Percentiles rank a stretch among this genome's conserved stretches.
Evolutionary conservation across 2,329 filamentous ascomycete species (phyloP).

Genomic region (Venturia aucupariae): DNA sequence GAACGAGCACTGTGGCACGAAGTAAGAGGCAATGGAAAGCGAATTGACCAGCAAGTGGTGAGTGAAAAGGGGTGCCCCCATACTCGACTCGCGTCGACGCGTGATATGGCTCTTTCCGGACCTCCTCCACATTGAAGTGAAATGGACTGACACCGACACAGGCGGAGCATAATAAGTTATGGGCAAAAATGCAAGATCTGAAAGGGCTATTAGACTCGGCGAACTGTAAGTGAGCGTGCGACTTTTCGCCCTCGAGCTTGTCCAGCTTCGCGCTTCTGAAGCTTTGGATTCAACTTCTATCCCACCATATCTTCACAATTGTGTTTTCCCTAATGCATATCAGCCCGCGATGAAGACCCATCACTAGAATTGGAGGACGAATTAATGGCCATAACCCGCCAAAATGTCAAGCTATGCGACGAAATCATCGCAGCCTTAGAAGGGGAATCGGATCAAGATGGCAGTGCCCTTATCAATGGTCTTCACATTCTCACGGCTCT

Average conservation of each 20-base stretch:
- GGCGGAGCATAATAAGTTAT: conserved; percentile 14
- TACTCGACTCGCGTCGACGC: neutral
- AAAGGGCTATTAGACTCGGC: conserved; percentile 12
- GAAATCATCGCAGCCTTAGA: conserved; percentile 36
- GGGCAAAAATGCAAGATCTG: conserved; percentile 13
- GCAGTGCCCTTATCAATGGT: conserved; percentile 30
- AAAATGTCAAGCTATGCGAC: conserved; percentile 39
- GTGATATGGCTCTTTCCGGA: neutral
- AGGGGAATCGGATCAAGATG: conserved; percentile 34
- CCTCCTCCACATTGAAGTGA: neutral
- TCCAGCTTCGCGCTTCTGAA: no score
- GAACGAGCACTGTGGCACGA: conserved; percentile 41
- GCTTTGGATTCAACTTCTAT: neutral
- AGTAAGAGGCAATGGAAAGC: conserved; percentile 36
- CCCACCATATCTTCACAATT: neutral
- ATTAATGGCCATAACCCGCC: conserved; percentile 37
- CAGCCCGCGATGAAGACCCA: conserved; percentile 27
- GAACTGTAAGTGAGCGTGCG: neutral
- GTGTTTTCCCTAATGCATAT: neutral
- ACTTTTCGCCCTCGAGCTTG: neutral
- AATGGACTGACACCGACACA: conserved; percentile 5
- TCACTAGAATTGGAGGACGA: conserved; percentile 35
- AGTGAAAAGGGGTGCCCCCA: conserved; percentile 19
- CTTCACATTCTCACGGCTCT: conserved; percentile 40
- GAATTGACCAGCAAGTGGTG: conserved; percentile 39